Base-by-base conservation (phyloP, 345 rosid species). In the Lepidium didymum region DNA sequence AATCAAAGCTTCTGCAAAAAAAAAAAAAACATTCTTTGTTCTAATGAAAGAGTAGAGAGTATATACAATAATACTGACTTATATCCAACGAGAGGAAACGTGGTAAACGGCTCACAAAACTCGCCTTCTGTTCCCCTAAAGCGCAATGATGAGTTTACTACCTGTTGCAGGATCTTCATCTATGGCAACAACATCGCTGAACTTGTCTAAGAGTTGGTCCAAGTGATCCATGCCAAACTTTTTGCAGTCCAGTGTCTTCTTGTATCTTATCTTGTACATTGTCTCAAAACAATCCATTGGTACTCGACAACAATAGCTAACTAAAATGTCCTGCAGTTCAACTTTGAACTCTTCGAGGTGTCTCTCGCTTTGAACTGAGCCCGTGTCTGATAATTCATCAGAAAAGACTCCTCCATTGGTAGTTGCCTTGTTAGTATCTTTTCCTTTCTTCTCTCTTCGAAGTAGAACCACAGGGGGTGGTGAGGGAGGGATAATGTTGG, bases 271-370 rank as follows among this genome's bases (percentile, higher is more conserved):
- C 59, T 85, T 80, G 67, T 95, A 95, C 66, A 91, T 77, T 10
- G 74, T 87, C 79, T 95, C 97, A 10, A 95, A 95, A 75, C 83
- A 84, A 71, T 82, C 86, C 77, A 95, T 62, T 74, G 75, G 81
- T 67, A 91, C 86, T 15, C 74, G 53, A 75, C 90, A 86, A 55
- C 90, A 82, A 69, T 91, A 91, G 78, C 99, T 84, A 65, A 91
- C 97, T 11, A 95, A 67, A 77, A 87, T 89, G 62, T 91, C 96
- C 75, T 89, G 96, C 69, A 95, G 75, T 81, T 95, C 96, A 9
- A 64, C 64, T 79, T 87, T 91, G 79, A 91, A 91, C 67, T 85
- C 88, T 74, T 81, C 84, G 3, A 95, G 68, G 63, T 62, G 70
- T 56, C 61, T 70, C 21, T 77, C 79, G 59, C 62, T 67, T 60